Percentiles rank a stretch among this genome's conserved stretches.
phyloP scores from a whole-genome alignment of 495 filamentous ascomycete genomes.

The Polyplosphaeria fusca region DNA sequence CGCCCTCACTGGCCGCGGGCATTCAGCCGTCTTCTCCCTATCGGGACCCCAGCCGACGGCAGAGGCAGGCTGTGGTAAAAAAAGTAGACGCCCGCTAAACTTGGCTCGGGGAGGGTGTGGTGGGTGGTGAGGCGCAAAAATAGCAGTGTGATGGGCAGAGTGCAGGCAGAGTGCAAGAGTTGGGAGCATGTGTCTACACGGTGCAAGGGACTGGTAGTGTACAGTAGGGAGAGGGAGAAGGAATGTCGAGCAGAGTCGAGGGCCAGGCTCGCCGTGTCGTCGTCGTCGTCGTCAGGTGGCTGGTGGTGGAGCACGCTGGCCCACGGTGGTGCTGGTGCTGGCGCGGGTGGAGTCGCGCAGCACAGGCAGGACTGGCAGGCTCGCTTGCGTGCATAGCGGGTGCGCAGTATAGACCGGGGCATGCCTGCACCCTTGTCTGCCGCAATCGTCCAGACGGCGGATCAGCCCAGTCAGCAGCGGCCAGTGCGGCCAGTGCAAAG shows the following conservation, averaged over 20 bases:
- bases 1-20: constrained; percentile 19
- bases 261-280: not conserved
- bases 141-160: constrained; percentile 4
- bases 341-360: no score
- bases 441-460: constrained; percentile 3
- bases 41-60: constrained; percentile 29
- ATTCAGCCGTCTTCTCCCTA: constrained; percentile 37
- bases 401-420: not conserved
- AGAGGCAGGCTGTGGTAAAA: constrained; percentile 8
- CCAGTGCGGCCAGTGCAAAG: constrained; percentile 15
- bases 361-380: constrained; percentile 4
- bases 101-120: not conserved
- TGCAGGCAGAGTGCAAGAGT: not conserved
- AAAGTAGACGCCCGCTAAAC: constrained; percentile 31
- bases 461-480: constrained; percentile 29
- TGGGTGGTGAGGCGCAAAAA: constrained; percentile 9
- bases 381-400: constrained; percentile 29
- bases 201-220: no score
- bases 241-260: no score
- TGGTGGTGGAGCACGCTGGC: constrained; percentile 19
- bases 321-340: not conserved
- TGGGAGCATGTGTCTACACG: no score
- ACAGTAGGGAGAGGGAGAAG: no score
- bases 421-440: constrained; percentile 7
- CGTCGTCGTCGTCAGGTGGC: constrained; percentile 19